Evolutionary conservation across 169 alveolate species (phyloP).

Genomic region (Plasmodium cynomolgi): DNA sequence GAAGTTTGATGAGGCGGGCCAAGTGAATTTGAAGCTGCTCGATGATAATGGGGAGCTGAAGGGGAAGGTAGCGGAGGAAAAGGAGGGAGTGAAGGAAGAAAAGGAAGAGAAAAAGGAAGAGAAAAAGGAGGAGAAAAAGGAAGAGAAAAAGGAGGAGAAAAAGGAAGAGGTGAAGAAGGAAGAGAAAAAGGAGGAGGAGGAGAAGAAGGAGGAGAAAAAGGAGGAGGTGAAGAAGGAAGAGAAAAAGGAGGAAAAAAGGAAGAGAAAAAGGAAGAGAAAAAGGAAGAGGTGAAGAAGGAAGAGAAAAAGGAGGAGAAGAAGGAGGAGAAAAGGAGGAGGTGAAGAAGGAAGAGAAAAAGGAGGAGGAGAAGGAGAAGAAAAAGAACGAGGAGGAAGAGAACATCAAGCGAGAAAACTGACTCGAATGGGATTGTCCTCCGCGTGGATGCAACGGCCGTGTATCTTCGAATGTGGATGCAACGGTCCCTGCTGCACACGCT

Average conservation of each 20-base stretch:
- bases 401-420: constrained; percentile 3
- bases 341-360: constrained; percentile 30
- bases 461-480: background rate
- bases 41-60: constrained; percentile 52
- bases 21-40: constrained; percentile 86
- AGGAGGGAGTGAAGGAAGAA: constrained; percentile 22
- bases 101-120: constrained; percentile 39
- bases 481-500: background rate
- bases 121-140: constrained; percentile 46
- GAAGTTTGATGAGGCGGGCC: constrained; percentile 93
- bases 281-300: constrained; percentile 18
- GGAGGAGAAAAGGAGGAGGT: constrained; percentile 17
- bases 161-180: constrained; percentile 21
- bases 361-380: background rate
- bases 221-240: constrained; percentile 73
- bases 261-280: constrained; percentile 77
- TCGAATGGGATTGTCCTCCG: background rate
- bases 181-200: constrained; percentile 51
- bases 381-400: constrained; percentile 27
- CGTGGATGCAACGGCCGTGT: background rate
- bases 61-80: constrained; percentile 54
- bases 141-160: background rate
- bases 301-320: constrained; percentile 41
- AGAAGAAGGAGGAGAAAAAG: constrained; percentile 40
- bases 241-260: constrained; percentile 54